Evolutionary conservation across 768 basidiomycete genomes (phyloP), one percentile per base, ranked within the genome.

Genomic region (Xanthoconium purpureum): DNA sequence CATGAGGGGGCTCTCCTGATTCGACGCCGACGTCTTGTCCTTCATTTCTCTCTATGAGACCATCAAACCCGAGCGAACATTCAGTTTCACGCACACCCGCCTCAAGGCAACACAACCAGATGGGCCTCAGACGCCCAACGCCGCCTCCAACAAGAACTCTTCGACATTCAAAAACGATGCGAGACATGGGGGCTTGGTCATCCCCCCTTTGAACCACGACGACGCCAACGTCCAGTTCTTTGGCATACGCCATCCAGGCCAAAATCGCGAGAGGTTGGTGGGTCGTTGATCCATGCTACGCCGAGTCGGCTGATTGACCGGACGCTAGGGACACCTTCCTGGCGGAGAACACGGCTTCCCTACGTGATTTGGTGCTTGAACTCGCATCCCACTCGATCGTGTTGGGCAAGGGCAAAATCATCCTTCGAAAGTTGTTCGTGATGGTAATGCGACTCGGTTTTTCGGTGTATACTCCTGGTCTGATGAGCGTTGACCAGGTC

Each of bases 201-300:
- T 89, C 36, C 91, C 92, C 0, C 80, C 94, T 59, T 73, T 94
- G 28, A 78, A 84, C 14, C 78, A 88, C 64, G 73, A 77, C 30
- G 88, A 95, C 70, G 79, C 80, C 50, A 92, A 92, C 65, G 91
- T 96, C 12, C 89, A 94, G 69, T 98, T 96, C 79, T 96, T 93
- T 66, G 93, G 94, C 94, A 6, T 94, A 97, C 64, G 96, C 92
- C 0, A 84, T 88, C 3, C 92, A 95, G 67, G 90, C 95, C 58
- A 98, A 98, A 80, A 92, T 96, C 60, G 85, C 89, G 14, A 77
- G 94, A 60, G 94, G 95, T 70, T 96, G 94, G 94, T 94, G 68
- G 60, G 81, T 70, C 5, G 30, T 9, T 45, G 5, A 37, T 24
- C 24, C 52, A 13, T 37, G 18, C 52, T 20, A 37, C 39, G 11